A percentile compares a stretch with the other conserved stretches of the same genome.
These are phyloP conservation scores for Zasmidium citrigriseum DNA, from an alignment of 2,329 filamentous ascomycete genomes.

Conservation along the genomic window DNA sequence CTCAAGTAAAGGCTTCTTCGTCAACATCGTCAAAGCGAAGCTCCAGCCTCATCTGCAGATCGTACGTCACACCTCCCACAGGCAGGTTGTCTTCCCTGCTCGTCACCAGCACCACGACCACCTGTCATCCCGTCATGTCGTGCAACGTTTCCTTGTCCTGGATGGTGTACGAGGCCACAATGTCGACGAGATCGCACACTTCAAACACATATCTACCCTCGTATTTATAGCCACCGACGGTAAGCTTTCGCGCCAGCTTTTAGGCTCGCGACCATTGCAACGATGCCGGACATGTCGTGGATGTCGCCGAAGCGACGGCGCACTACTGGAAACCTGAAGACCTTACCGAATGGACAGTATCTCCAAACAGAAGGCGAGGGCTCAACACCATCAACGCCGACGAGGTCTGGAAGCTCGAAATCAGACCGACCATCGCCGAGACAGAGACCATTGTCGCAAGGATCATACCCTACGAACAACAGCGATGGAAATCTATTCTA, in stretches of 20 bases:
- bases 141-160: too few relatives aligned
- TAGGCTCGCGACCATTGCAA: neutral
- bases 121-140: too few relatives aligned
- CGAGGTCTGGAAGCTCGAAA: neutral
- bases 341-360: slow-evolving; percentile 10
- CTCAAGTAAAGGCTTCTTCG: too few relatives aligned
- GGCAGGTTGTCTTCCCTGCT: too few relatives aligned
- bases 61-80: too few relatives aligned
- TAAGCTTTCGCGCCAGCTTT: neutral
- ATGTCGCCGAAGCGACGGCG: slow-evolving; percentile 27
- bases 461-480: slow-evolving; percentile 5
- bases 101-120: too few relatives aligned
- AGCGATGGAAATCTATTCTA: slow-evolving; percentile 31
- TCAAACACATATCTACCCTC: too few relatives aligned
- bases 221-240: too few relatives aligned
- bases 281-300: slow-evolving; percentile 22
- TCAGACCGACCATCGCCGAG: slow-evolving; percentile 11
- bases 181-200: too few relatives aligned
- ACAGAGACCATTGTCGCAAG: slow-evolving; percentile 12
- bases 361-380: neutral
- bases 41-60: too few relatives aligned
- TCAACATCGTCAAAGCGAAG: too few relatives aligned
- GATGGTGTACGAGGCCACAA: too few relatives aligned
- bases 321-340: slow-evolving; percentile 28
- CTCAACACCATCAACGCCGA: slow-evolving; percentile 1